Base-by-base conservation (phyloP, 2,329 filamentous ascomycete species). In the Tricladium varicosporioides region DNA sequence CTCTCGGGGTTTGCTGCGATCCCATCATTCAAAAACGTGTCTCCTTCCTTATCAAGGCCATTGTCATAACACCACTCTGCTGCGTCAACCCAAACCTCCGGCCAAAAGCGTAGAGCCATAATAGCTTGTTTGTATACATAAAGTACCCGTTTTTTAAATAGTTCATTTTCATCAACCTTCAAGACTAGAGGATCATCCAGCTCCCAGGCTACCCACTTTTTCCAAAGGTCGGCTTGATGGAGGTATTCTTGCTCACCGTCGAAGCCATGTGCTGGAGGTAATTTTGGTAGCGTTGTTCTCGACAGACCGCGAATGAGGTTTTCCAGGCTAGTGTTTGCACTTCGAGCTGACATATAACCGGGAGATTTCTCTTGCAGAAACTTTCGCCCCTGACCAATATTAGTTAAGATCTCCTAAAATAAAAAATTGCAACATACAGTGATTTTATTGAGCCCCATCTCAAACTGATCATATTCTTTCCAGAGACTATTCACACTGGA, bases 391-490 rank as follows among this genome's bases (percentile, higher is more conserved):
- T 93, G 51, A n/a, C 33, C 59, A 54, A 59, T 46, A 15, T 67
- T 54, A 62, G 53, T 63, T 60, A 7, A 27, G 22, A 63, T 54
- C 42, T 42, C 58, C 22, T 13, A 19, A 43, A 48, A 27, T 14
- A 31, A 43, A 15, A 14, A 11, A 53, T 32, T 11, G 18, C 14
- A 31, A 75, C 82, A 70, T 80, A 92, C 90, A 44, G 92, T 95
- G 63, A 91, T 84, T 73, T 96, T 97, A 77, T 97, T 97, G 57
- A 97, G 75, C 5, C 87, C 85, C 83, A 94, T 92, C 74, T 99
- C 94, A 69, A 99, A 99, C 64, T 90, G 87, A 71, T 97, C 92
- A 69, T 99, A 99, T 69, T 99, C 93, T 71, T 95, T 96, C 95
- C 94, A 99, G 13, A 99, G 76, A 52, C 82, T 83, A 68, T 93